phyloP scores from a whole-genome alignment of 768 basidiomycete genomes.

The Auricularia heimuer region DNA sequence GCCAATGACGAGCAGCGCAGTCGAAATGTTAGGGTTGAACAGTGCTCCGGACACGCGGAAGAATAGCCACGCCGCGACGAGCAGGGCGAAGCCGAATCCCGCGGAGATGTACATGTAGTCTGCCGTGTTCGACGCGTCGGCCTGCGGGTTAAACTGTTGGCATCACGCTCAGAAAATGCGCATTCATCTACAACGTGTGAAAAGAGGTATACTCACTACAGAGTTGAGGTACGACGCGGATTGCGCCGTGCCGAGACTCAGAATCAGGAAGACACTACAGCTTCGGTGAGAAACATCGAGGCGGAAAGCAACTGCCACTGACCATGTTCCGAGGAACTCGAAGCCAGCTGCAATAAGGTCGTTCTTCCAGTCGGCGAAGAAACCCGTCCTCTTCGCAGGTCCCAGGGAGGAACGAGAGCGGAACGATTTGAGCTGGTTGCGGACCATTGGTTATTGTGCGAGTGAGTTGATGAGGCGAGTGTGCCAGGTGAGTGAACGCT shows the following conservation, averaged over 20 bases:
- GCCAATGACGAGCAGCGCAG: slow-evolving; percentile 49
- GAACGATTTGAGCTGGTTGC: not conserved
- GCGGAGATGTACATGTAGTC: not conserved
- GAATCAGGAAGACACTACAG: not conserved
- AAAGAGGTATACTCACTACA: not conserved
- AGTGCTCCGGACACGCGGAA: slow-evolving; percentile 54
- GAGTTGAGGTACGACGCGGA: not conserved
- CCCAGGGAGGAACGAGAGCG: slow-evolving; percentile 1
- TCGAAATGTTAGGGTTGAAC: slow-evolving; percentile 56
- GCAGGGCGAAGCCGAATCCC: slow-evolving; percentile 39
- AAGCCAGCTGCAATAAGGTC: not conserved
- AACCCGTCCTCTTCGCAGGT: not conserved
- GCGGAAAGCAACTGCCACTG: not conserved
- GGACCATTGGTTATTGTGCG: no score
- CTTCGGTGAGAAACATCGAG: not conserved
- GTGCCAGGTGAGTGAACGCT: no score
- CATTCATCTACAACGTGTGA: not conserved
- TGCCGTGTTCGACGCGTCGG: not conserved
- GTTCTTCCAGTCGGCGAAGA: not conserved
- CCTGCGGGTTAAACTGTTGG: not conserved
- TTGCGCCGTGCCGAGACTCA: not conserved
- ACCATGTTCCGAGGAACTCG: slow-evolving; percentile 1
- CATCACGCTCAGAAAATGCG: not conserved
- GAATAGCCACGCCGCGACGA: slow-evolving; percentile 59
- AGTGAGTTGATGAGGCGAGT: no score